Base-by-base conservation (phyloP, 169 alveolate genomes). In the Toxoplasma gondii region DNA sequence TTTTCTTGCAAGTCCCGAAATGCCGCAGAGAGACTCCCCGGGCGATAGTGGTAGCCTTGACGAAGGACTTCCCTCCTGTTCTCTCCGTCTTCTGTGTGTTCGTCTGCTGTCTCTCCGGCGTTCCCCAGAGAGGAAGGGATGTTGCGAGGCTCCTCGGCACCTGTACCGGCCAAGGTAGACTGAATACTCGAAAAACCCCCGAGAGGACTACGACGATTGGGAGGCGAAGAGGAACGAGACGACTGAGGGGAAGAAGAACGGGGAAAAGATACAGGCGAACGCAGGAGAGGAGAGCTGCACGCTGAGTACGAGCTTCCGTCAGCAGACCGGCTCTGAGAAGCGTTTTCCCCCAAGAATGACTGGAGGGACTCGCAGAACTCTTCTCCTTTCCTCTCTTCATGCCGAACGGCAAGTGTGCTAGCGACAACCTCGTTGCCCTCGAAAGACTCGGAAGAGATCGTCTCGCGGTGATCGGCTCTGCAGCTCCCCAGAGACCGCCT, bases 221-320 rank as follows among this genome's bases (percentile, higher is more conserved):
- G n/a, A 19, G 86, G n/a, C 27, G 86, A 78, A 1, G 86, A n/a
- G n/a, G 86, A 78, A 10, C 49, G 29, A 36, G 86, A 78, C 39
- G 86, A 78, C 49, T n/a, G 44, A n/a, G 86, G n/a, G 24, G 86
- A 69, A 29, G 39, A n/a, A 31, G 49, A 10, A 4, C 43, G 86
- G 44, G 86, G 86, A 9, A 78, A 45, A 17, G 86, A 7, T 10
- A 38, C 39, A 19, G 86, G 86, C 16, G 86, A 78, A 78, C 86
- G 86, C 7, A 78, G 86, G n/a, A 78, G 86, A n/a, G 86, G 86
- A 9, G 86, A 78, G 86, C 86, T 78, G 16, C 86, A n/a, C 44
- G 86, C 19, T 4, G 86, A 78, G n/a, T 19, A 78, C 45, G 86
- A 78, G n/a, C 74, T 64, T 19, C 74, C 86, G 4, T 17, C 86